Percentiles rank a stretch among this genome's conserved stretches.
Conservation (phyloP, 148 eudicot species). For the Rhododendron mucronatum region DNA sequence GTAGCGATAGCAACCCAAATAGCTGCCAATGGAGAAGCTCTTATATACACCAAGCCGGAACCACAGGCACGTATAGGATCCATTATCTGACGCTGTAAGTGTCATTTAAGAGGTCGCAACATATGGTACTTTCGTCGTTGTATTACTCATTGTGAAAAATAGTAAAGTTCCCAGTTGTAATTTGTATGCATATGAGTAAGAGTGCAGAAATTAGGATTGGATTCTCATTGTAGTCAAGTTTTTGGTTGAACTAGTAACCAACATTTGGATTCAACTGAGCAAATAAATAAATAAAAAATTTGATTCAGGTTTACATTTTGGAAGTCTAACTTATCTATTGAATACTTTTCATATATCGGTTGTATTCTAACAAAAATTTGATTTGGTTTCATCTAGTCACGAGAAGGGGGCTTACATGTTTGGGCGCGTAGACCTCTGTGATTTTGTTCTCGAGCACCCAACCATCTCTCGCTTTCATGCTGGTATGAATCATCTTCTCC, state of each 20-base stretch:
- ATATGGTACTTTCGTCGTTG: not conserved
- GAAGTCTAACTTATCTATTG: not conserved
- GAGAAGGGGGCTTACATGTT: conserved; percentile 98
- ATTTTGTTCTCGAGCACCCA: conserved; percentile 90
- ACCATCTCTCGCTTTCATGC: conserved; percentile 95
- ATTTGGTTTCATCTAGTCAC: conserved; percentile 34
- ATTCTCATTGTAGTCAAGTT: not conserved
- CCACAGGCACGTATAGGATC: not conserved
- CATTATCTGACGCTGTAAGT: not conserved
- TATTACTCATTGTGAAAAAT: not conserved
- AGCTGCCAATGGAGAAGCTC: not conserved
- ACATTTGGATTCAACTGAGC: not conserved
- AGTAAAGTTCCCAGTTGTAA: not conserved
- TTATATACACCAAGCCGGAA: not conserved
- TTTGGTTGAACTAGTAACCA: not conserved
- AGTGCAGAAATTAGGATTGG: not conserved
- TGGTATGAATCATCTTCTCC: conserved; percentile 34
- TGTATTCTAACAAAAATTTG: conserved; percentile 1
- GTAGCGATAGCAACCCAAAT: not conserved
- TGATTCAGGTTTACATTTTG: not conserved
- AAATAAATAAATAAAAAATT: not conserved
- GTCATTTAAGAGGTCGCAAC: not conserved
- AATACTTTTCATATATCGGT: not conserved
- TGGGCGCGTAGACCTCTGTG: conserved; percentile 89
- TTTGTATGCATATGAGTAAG: not conserved